Evolutionary conservation across 495 filamentous ascomycete genomes (phyloP).

Genomic region (Mycothermus thermophilus): DNA sequence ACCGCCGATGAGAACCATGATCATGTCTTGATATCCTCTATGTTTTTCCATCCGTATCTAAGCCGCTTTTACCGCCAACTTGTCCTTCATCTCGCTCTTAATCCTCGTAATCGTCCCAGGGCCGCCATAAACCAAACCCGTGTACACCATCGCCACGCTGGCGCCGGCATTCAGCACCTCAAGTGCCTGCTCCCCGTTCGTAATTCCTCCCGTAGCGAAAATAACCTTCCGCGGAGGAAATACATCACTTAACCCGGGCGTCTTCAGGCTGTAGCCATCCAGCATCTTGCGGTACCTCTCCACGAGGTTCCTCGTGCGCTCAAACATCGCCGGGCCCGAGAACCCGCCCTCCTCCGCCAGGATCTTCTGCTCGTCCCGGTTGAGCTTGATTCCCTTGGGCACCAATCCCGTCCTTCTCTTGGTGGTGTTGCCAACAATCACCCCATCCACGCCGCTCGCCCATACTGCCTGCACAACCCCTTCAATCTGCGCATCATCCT

Average conservation of each 20-base stretch:
- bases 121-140: slow-evolving; percentile 68
- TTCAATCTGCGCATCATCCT: slow-evolving; percentile 61
- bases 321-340: slow-evolving; percentile 79
- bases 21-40: neutral
- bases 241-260: slow-evolving; percentile 6
- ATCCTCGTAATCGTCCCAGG: slow-evolving; percentile 74
- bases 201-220: slow-evolving; percentile 86
- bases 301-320: slow-evolving; percentile 59
- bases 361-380: slow-evolving; percentile 48
- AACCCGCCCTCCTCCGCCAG: slow-evolving; percentile 74
- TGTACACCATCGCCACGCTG: slow-evolving; percentile 75
- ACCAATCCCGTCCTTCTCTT: slow-evolving; percentile 60
- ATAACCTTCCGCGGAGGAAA: slow-evolving; percentile 54
- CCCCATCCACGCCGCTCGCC: slow-evolving; percentile 73
- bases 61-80: slow-evolving; percentile 9
- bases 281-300: slow-evolving; percentile 62
- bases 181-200: slow-evolving; percentile 65
- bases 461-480: slow-evolving; percentile 82
- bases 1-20: too few species aligned
- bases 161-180: slow-evolving; percentile 73
- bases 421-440: slow-evolving; percentile 97
- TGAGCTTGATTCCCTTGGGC: slow-evolving; percentile 47
- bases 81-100: slow-evolving; percentile 67
- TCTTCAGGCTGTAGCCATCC: slow-evolving; percentile 36
- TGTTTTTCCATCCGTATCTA: too few species aligned